A percentile compares a stretch with the other conserved stretches of the same genome.
These are phyloP conservation scores for Sporisorium graminicola DNA, from an alignment of 1,284 basidiomycete genomes.

Conservation along the genomic window DNA sequence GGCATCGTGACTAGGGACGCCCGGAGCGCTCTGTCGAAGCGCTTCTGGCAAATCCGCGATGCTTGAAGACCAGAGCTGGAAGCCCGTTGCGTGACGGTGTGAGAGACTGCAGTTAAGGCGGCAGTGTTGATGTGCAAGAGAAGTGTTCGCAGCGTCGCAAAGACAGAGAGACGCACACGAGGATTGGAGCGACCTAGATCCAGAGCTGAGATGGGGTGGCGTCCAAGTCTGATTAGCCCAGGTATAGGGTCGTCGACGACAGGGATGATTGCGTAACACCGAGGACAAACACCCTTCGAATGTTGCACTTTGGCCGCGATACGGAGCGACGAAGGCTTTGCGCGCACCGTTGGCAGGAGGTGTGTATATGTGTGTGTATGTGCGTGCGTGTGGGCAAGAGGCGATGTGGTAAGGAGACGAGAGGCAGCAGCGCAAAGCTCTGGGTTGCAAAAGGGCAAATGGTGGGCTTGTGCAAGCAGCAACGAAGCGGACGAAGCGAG, in stretches of 20 bases:
- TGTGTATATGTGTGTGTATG: too few species aligned
- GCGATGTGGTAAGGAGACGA: not conserved
- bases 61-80: not conserved
- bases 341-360: not conserved
- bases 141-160: not conserved
- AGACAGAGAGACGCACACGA: not conserved
- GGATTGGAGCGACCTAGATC: not conserved
- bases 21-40: slow-evolving; percentile 1
- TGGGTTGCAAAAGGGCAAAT: too few species aligned
- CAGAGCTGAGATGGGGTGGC: not conserved
- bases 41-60: not conserved
- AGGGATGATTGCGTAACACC: not conserved
- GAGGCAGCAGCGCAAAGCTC: not conserved
- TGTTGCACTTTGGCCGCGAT: too few species aligned
- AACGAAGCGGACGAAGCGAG: too few species aligned
- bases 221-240: not conserved
- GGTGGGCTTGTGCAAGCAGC: too few species aligned
- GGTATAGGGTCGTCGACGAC: not conserved
- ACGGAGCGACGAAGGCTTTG: not conserved
- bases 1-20: slow-evolving; percentile 31
- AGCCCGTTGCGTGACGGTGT: not conserved
- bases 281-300: not conserved
- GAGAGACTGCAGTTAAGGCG: not conserved
- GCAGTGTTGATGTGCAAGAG: not conserved
- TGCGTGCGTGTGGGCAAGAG: not conserved